Percentiles rank a stretch among this genome's conserved stretches.
phyloP scores from a whole-genome alignment of 495 filamentous ascomycete species.

The Penicillium chermesinum region DNA sequence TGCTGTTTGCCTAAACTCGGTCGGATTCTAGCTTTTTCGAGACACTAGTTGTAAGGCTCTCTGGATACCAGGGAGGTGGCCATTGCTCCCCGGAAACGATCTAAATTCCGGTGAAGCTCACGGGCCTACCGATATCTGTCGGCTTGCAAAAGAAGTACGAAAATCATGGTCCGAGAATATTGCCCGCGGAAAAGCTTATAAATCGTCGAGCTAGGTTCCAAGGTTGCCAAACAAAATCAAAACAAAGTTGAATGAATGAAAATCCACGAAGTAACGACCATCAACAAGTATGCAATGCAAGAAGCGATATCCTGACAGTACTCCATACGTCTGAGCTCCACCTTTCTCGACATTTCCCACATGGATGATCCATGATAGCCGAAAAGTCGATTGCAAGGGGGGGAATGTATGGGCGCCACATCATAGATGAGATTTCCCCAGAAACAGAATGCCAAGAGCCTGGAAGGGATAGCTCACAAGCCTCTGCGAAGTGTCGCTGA shows the following conservation, averaged over 20 bases:
- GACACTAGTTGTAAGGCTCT: not conserved
- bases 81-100: not conserved
- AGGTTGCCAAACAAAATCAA: no score
- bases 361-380: not conserved
- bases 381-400: not conserved
- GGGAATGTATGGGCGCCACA: conserved; percentile 3
- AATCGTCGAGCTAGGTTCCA: no score
- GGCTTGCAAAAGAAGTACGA: no score
- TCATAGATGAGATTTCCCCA: not conserved
- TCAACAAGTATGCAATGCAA: no score
- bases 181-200: no score
- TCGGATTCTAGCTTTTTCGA: not conserved
- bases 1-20: not conserved
- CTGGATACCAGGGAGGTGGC: not conserved
- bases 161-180: no score
- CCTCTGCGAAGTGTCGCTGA: not conserved
- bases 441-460: not conserved
- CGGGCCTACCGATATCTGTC: no score
- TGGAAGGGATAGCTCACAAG: not conserved
- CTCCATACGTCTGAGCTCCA: no score
- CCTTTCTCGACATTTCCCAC: not conserved
- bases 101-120: not conserved
- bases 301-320: no score
- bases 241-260: no score
- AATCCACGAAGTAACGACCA: no score